Base-by-base conservation (phyloP, 129 eudicot species). In the Pseudognaphalium luteoalbum region DNA sequence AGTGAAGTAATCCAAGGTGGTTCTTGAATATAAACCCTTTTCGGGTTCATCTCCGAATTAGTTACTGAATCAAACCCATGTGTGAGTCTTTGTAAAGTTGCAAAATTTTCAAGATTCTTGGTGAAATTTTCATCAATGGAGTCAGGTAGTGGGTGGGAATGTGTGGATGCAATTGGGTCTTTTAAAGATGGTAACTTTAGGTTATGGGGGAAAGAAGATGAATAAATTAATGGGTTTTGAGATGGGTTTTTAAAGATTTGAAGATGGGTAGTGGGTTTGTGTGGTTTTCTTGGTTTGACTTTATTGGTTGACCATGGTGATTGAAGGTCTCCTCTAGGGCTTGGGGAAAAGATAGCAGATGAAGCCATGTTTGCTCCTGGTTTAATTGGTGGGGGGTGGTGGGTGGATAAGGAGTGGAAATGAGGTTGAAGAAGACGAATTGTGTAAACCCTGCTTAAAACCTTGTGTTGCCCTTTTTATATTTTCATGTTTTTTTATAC, bases 1-100 rank as follows among this genome's bases (percentile, higher is more conserved):
- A 90, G 78, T 0, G 92, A 71, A 59, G 87, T 88, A 71, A 93
- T 81, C 98, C 98, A 93, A 22, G 97, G 91, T 7, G 98, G 96
- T 52, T 93, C 97, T 30, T 83, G 88, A 52, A 93, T 77, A 60
- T 88, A 93, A 11, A 88, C 74, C 62, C 92, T 61, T 54, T 82
- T 54, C 33, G 51, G 30, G 47, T 67, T 39, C 9, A 81, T 70
- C 20, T 86, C 85, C 4, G 76, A n/a, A 22, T 70, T 7, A 56
- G 83, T 33, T 9, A 74, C 73, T 15, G 75, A 30, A 21, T 73
- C 66, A 65, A 83, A 62, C 80, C 92, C 97, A 74, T 80, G 71
- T 41, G 94, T 75, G 58, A 85, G 73, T 50, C 62, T 82, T 65
- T 86, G 87, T 64, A 88, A 56, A 64, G 83, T 86, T 30, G 78